Evolutionary conservation across 805 yeast genomes (phyloP), one percentile per base, ranked within the genome.

Genomic region (Barnettozyma sucrosica): DNA sequence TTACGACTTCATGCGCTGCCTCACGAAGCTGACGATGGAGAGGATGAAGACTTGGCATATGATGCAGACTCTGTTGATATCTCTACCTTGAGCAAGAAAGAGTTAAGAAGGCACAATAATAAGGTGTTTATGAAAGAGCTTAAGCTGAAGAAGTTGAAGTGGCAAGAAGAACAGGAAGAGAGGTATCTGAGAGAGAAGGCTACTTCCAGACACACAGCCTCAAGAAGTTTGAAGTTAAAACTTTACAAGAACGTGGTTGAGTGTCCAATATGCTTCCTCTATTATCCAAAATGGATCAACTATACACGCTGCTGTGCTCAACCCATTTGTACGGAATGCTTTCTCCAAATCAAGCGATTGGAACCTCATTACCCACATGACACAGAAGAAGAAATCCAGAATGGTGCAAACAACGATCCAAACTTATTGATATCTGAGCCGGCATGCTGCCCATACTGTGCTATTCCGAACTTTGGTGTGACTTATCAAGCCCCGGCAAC

Each of bases 331-430:
- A 77, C 96, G 2, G 98, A 92, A 66, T 92, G 99, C 63, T 93
- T 92, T 75, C 97, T 92, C 10, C 97, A 92, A 65, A 89, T 92
- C 63, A 89, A 87, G 64, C 76, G 99, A 45, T 69, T 81, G 30
- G 95, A 88, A 10, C 98, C 99, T 0, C 98, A 92, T 66, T 88
- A 89, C 30, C 96, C 97, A 2, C 95, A 89, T 61, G 92, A 83
- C 53, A 80, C 75, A 43, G 65, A 66, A 20, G 59, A 59, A n/a
- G 51, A 59, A 24, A 60, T 61, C 18, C 55, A 56, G 43, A 67
- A 66, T 30, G 64, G 61, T 24, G 56, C 59, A 11, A 62, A 64
- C 40, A 51, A 56, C 32, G 72, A 69, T 58, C 84, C 87, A 9
- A 82, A 83, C 45, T 72, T 80, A 33, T 74, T 92, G 47, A 81